Conservation (phyloP, 164 flowering plant genomes). For the Umbellularia californica region DNA sequence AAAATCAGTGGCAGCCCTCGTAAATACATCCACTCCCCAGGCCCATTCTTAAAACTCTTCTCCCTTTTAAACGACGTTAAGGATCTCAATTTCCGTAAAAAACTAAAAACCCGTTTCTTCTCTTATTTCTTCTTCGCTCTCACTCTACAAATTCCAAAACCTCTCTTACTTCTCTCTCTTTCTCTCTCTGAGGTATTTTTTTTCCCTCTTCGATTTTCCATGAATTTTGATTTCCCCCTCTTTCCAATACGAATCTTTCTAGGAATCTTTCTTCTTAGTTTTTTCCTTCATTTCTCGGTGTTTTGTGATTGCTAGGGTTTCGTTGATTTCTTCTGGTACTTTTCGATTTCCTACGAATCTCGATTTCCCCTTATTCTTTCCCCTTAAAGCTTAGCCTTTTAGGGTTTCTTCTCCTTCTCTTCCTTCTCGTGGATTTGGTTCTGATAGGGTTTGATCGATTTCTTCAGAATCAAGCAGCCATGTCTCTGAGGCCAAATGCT, state of each 20-base stretch:
- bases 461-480: conserved; percentile 16
- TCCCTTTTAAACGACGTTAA: background rate
- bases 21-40: background rate
- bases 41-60: background rate
- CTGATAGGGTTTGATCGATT: background rate
- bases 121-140: background rate
- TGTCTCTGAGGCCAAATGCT: conserved; percentile 72
- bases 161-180: no score
- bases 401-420: background rate
- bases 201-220: no score
- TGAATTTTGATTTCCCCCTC: no score
- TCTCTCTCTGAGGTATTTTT: no score
- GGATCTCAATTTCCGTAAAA: background rate
- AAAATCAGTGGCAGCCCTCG: background rate
- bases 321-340: no score
- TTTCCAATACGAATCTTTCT: no score
- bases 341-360: background rate
- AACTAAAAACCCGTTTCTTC: background rate
- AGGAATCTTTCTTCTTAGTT: no score
- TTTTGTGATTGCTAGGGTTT: no score
- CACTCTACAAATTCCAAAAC: no score
- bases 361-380: background rate
- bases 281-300: no score
- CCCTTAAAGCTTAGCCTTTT: background rate
- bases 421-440: no score